Conservation (phyloP, 257 asterid species). For the Solanum gandarillasii region DNA sequence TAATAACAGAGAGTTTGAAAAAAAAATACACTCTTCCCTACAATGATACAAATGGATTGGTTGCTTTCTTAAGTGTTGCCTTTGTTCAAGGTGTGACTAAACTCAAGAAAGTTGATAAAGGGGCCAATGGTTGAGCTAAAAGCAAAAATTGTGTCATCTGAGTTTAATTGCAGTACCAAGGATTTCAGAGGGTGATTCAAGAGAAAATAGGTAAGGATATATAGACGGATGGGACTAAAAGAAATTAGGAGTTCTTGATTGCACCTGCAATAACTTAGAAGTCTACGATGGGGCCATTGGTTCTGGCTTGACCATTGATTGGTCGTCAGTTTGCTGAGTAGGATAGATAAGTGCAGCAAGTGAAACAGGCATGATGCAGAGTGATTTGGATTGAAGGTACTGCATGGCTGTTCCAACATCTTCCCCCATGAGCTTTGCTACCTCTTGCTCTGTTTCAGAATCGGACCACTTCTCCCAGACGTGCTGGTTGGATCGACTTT, state of each 20-base stretch:
- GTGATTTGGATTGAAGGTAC: slow-evolving; percentile 70
- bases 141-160: slow-evolving; percentile 21
- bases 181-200: not conserved
- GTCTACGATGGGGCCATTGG: slow-evolving; percentile 33
- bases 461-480: slow-evolving; percentile 84
- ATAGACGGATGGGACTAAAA: slow-evolving; percentile 6
- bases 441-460: slow-evolving; percentile 66
- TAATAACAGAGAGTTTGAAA: not conserved
- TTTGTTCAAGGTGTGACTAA: slow-evolving; percentile 7
- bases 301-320: slow-evolving; percentile 43
- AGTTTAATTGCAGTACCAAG: slow-evolving; percentile 20
- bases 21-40: not conserved
- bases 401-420: slow-evolving; percentile 85
- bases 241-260: slow-evolving; percentile 21
- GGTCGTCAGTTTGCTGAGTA: slow-evolving; percentile 26
- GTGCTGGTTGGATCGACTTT: slow-evolving; percentile 34
- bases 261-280: slow-evolving; percentile 14
- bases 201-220: not conserved
- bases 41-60: not conserved
- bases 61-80: slow-evolving; percentile 10
- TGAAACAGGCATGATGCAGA: slow-evolving; percentile 77
- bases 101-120: not conserved
- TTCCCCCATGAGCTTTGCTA: slow-evolving; percentile 76
- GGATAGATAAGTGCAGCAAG: slow-evolving; percentile 77
- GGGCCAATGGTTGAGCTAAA: slow-evolving; percentile 9